Base-by-base conservation (phyloP, 352 stramenopile genomes). In the Blastocystis sp. region DNA sequence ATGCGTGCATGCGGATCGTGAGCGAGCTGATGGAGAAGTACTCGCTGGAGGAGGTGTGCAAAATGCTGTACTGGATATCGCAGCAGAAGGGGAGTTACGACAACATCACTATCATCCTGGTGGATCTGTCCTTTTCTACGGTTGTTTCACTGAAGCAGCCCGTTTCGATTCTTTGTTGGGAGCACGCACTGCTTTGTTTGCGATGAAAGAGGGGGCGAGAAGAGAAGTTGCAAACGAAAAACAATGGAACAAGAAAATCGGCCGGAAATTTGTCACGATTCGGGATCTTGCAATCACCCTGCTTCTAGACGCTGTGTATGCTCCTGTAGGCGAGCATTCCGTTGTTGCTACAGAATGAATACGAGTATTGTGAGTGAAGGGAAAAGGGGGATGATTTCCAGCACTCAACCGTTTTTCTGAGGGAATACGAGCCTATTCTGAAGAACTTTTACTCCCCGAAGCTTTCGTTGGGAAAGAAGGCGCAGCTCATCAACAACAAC, bases 401-500 rank as follows among this genome's bases (percentile, higher is more conserved):
- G 74, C 74, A 45, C 28, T 84, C 74, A 67, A 84, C 74, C 34
- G 11, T 59, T 3, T 84, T 52, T 84, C 56, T 41, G 38, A 84
- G 48, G 56, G 74, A 84, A 67, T 69, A 69, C 56, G 74, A 84
- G 60, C 52, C 53, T 34, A 53, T 84, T 84, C 38, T 84, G 40
- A 84, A 69, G 74, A 84, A 84, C 52, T 69, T 84, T 17, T 53
- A 52, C 10, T 84, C 74, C 0, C 41, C 74, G 38, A 84, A 56
- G 66, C 60, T 84, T 40, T 84, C 74, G 2, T 53, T 84, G 38
- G 74, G 74, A 14, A 84, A 84, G 56, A 66, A 67, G 23, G 74
- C 60, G 21, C 48, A 84, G n/a, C 34, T 84, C 28, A 66, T 84
- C 60, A 84, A 84, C 34, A 64, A 40, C 41, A 84, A 84, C 61